These are phyloP conservation scores for Colletotrichum sp. DNA, from an alignment of 2,329 filamentous ascomycete genomes.

Conservation along the genomic window DNA sequence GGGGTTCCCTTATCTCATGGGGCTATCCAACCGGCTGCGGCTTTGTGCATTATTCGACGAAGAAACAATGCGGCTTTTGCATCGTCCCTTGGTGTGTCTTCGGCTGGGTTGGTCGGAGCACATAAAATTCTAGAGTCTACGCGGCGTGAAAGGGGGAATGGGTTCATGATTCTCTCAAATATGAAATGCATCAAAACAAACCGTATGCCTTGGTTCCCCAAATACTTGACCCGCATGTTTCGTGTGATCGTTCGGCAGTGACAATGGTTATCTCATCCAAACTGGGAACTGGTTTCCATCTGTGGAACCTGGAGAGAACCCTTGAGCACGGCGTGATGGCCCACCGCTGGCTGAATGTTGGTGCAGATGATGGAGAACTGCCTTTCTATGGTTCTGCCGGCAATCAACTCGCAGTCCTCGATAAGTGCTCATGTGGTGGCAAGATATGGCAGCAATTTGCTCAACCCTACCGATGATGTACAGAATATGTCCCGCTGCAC, in stretches of 20 bases:
- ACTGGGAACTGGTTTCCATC: rapidly evolving
- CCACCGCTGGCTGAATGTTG: too few species aligned
- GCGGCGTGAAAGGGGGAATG: conserved; percentile 25
- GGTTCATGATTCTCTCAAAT: conserved; percentile 27
- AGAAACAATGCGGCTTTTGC: conserved; percentile 14
- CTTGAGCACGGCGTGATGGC: too few species aligned
- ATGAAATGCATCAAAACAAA: conserved; percentile 21
- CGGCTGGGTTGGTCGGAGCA: conserved; percentile 1
- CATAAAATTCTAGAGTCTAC: conserved; percentile 22
- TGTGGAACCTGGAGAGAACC: not conserved
- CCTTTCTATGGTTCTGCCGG: too few species aligned
- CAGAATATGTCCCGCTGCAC: rapidly evolving
- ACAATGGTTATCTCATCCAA: too few species aligned
- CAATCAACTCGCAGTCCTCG: too few species aligned
- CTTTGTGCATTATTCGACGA: conserved; percentile 19
- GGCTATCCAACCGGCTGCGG: conserved; percentile 9
- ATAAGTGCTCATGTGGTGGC: too few species aligned
- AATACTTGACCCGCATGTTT: not conserved
- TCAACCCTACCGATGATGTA: too few species aligned
- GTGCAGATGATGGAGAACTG: too few species aligned
- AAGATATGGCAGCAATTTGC: too few species aligned
- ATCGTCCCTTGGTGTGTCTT: conserved; percentile 20
- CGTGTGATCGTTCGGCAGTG: not conserved
- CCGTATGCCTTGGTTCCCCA: not conserved
- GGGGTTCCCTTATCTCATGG: conserved; percentile 4